These are phyloP conservation scores for Hypericum androsaemum DNA, from an alignment of 345 rosid species.

Conservation along the genomic window DNA sequence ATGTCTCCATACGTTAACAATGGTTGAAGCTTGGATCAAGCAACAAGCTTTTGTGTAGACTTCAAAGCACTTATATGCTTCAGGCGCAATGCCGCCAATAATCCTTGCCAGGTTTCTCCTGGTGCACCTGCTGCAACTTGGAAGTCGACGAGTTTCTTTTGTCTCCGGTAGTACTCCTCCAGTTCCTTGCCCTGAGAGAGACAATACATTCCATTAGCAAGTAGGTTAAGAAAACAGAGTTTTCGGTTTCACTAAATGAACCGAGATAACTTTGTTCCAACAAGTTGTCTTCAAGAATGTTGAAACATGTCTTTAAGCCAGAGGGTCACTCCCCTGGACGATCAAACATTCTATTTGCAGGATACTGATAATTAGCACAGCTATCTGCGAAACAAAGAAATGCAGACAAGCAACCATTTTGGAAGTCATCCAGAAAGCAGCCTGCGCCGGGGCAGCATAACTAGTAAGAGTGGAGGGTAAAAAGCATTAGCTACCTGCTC, in stretches of 20 bases:
- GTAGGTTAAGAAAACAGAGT: too few species aligned
- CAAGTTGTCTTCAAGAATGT: conserved; percentile 1
- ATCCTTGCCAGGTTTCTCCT: conserved; percentile 1
- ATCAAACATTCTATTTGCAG: too few species aligned
- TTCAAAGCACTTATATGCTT: neutral
- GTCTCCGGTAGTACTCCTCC: neutral
- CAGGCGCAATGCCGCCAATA: neutral
- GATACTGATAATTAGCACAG: too few species aligned
- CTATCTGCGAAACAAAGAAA: too few species aligned
- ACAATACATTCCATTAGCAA: neutral
- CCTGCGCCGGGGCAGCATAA: too few species aligned
- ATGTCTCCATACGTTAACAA: too few species aligned
- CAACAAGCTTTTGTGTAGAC: neutral
- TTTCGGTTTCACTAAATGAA: too few species aligned
- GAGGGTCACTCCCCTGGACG: too few species aligned
- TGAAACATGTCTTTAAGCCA: neutral
- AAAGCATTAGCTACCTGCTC: neutral
- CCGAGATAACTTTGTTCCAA: neutral
- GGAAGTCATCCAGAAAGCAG: too few species aligned
- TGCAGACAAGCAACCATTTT: too few species aligned
- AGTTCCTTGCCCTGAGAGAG: neutral
- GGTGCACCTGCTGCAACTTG: neutral
- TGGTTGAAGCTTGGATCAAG: too few species aligned
- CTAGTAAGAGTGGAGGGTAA: too few species aligned
- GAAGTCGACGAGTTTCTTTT: neutral